Base-by-base conservation (phyloP, 495 filamentous ascomycete genomes). In the Tuber melanosporum region DNA sequence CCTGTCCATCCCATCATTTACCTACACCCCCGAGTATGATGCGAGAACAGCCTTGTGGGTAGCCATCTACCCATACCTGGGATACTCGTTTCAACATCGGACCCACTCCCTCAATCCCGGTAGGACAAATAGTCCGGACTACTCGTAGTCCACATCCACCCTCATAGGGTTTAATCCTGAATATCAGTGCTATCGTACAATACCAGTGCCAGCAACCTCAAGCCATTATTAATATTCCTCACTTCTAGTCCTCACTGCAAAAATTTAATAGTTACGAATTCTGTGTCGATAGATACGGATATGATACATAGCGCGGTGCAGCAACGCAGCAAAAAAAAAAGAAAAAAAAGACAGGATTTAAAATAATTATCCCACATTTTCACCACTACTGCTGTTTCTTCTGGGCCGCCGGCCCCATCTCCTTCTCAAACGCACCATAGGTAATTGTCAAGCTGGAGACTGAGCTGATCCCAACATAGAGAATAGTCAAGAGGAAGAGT, bases 391-490 rank as follows among this genome's bases (percentile, higher is more conserved):
- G 89, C 86, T 91, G 87, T 84, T 92, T 89, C 87, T 97, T 97
- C 88, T 92, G 97, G 74, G 90, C 92, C 46, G 89, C 87, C 70
- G 93, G 91, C 0, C 94, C 93, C 86, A 93, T 97, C 84, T 98
- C 95, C 88, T 95, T 97, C 83, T 96, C 94, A 84, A 99, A 99
- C 1, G 95, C 94, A 71, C 91, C 92, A 85, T 98, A 98, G 15
- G 92, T 90, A 19, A 98, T 92, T 84, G 97, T 86, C 52, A 99
- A 86, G 77, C 94, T 94, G 9, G 88, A 85, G 10, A 99, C 85
- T 36, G 92, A 93, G 74, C 82, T 88, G 72, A 98, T 86, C 41
- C 90, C 95, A 72, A 93, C 90, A 81, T 90, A 91, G 26, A 97
- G 85, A 78, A 98, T 93, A 36, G 88, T 85, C 52, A 97, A 81